A percentile compares a stretch with the other conserved stretches of the same genome.
phyloP scores from a whole-genome alignment of 805 yeast species.

The Kuraishia piskuri region DNA sequence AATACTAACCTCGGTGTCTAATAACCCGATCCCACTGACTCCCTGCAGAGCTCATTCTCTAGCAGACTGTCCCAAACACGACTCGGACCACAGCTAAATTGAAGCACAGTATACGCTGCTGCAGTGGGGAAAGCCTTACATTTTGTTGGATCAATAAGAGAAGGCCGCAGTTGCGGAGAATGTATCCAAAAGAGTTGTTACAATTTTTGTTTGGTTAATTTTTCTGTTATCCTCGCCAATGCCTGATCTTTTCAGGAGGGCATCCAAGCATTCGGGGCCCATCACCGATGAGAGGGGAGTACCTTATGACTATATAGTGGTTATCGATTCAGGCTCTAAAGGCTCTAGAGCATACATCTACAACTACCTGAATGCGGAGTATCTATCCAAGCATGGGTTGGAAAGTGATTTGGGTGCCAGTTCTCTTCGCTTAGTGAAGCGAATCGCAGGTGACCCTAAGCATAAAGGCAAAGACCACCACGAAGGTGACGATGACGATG shows the following conservation, averaged over 20 bases:
- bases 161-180: no score
- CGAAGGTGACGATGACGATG: constrained; percentile 10
- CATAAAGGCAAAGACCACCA: no score
- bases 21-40: no score
- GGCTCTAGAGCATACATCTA: constrained; percentile 58
- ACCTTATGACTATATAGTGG: constrained; percentile 52
- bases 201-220: neutral
- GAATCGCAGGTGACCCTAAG: no score
- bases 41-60: neutral
- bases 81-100: neutral
- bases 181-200: no score
- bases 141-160: no score
- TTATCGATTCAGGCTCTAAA: constrained; percentile 59
- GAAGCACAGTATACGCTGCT: no score
- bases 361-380: constrained; percentile 38
- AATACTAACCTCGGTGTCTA: no score
- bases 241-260: neutral
- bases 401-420: constrained; percentile 13
- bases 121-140: no score
- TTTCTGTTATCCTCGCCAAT: neutral
- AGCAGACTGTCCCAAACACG: neutral
- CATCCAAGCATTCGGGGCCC: constrained; percentile 19
- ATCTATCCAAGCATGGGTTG: constrained; percentile 13
- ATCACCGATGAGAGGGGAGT: constrained; percentile 30
- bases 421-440: constrained; percentile 13